phyloP scores from a whole-genome alignment of 768 basidiomycete species.

The Panellus pusillus region DNA sequence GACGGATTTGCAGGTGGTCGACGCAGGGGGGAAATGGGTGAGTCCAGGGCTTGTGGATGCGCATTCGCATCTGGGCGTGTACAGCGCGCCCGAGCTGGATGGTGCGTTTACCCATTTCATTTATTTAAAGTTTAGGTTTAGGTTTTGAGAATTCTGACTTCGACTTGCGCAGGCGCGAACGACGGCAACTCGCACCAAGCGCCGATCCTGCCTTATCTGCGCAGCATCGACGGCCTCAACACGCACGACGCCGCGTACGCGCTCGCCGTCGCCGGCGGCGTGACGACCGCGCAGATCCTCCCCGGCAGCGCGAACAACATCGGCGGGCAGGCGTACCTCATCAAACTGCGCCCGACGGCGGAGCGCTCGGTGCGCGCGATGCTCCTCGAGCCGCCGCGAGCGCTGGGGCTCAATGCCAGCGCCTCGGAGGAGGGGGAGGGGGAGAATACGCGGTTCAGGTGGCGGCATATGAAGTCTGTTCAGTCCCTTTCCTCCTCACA shows the following conservation, averaged over 20 bases:
- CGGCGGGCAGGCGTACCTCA: constrained; percentile 76
- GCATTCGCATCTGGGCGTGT: constrained; percentile 57
- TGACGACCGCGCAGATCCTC: constrained; percentile 71
- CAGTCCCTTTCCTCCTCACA: background rate
- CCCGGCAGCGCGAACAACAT: constrained; percentile 69
- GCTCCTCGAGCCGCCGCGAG: constrained; percentile 71
- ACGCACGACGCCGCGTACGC: constrained; percentile 67
- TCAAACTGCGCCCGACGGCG: constrained; percentile 67
- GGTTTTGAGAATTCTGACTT: no score
- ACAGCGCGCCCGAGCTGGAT: constrained; percentile 33
- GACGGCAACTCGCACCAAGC: constrained; percentile 62
- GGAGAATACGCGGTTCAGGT: constrained; percentile 39
- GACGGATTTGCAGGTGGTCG: constrained; percentile 37
- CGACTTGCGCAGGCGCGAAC: constrained; percentile 33
- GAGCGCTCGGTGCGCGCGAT: constrained; percentile 66
- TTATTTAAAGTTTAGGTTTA: no score
- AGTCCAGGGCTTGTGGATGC: constrained; percentile 59
- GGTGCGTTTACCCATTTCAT: constrained; percentile 23
- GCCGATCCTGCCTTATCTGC: constrained; percentile 59
- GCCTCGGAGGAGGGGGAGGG: constrained; percentile 23
- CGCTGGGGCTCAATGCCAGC: constrained; percentile 42
- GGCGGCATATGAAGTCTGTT: constrained; percentile 76
- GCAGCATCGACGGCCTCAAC: constrained; percentile 74
- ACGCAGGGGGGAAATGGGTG: constrained; percentile 67
- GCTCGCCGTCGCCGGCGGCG: constrained; percentile 62